Evolutionary conservation across 1,139 yeast genomes (phyloP), one percentile per base, ranked within the genome.

Genomic region (Hyphopichia fennica): DNA sequence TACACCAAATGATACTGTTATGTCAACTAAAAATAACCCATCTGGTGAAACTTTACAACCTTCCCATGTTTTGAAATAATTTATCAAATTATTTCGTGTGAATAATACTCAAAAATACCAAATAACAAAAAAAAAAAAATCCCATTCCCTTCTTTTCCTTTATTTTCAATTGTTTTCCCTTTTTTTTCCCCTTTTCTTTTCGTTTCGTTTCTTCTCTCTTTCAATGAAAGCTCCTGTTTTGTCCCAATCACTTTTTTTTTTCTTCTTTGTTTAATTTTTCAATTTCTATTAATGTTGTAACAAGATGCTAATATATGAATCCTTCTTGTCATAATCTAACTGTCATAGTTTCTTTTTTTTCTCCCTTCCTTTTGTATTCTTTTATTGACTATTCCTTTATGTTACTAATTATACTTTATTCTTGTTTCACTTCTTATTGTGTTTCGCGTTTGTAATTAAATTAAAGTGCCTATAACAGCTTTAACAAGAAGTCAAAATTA

Each of bases 31-130:
- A 25, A 23, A 35, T 9, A 18, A 13, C 11, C 38, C 14, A 35
- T 18, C 38, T n/a, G 27, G 25, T 17, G 38, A 35, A 25, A 27
- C 38, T 28, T 35, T 35, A 28, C 38, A 35, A 35, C 38, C 38
- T 10, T 35, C 38, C 18, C 38, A 35, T 25, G 31, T 35, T 35
- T 28, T 35, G 20, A 35, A 27, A 9, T 35, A 28, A 28, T 20
- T 4, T n/a, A 15, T 34, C 28, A 20, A 20, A 20, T 20, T 20
- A 9, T 10, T 3, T 25, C 11, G 28, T 25, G 28, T 25, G 28
- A 25, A 25, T 25, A 25, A 25, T 25, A n/a, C n/a, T n/a, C n/a
- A n/a, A n/a, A n/a, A n/a, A n/a, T n/a, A n/a, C n/a, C n/a, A n/a
- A n/a, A n/a, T n/a, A n/a, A n/a, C n/a, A n/a, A n/a, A n/a, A n/a